Base-by-base conservation (phyloP, 306 rosid species). In the Acmispon strigosus region DNA sequence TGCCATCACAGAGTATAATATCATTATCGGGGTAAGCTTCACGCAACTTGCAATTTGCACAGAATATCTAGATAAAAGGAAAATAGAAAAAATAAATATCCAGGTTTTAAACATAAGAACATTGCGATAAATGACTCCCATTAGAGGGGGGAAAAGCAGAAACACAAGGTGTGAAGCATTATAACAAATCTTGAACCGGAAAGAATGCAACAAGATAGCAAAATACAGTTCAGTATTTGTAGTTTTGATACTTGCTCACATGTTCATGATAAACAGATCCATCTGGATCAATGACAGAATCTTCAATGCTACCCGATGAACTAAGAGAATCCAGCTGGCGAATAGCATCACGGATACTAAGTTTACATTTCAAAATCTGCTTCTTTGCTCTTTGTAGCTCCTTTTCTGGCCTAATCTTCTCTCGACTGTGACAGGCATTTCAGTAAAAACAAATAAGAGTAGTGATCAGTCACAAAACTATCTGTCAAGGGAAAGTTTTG, bases 251-350 rank as follows among this genome's bases (percentile, higher is more conserved):
- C 67, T 36, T 73, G 82, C 77, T 74, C 82, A 92, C 98, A 86
- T 92, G 91, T 79, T 92, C 98, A 70, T 92, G 96, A 80, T 79
- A 85, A 74, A 92, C 96, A 58, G 96, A 92, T 81, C 98, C 98
- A 86, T 92, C 98, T 6, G 96, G 87, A 77, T 86, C 86, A 62
- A 92, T 88, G 72, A 84, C 92, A 74, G 96, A 90, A 70, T 85
- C 89, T 79, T 89, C 96, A 58, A 92, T 92, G 85, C 96, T 83
- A 75, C 96, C 98, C 50, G 82, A 88, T 6, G 96, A 85, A 80
- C 96, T 76, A 69, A 92, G 96, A 64, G 81, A 83, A 86, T 90
- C 90, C 76, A 92, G 76, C 82, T 92, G 92, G 65, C 43, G 85
- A 79, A 92, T 76, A 22, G 83, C 89, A 66, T 92, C 96, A 6